Evolutionary conservation across 2,329 filamentous ascomycete genomes (phyloP), one percentile per base, ranked within the genome.

Genomic region (Botrytis sinoallii): DNA sequence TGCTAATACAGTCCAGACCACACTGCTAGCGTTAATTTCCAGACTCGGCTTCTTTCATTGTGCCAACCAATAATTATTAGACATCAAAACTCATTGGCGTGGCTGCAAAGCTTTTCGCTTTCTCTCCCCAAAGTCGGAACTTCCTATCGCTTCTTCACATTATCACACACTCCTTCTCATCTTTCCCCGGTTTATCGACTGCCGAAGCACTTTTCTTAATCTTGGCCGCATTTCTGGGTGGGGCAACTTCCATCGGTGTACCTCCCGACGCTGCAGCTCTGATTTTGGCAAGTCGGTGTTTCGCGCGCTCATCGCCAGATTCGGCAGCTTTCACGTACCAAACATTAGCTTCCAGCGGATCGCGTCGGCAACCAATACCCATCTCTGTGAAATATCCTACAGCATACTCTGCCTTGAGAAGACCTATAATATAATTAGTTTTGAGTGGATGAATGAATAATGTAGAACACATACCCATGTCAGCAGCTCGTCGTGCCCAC

Each of bases 271-370:
- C 92, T 18, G 96, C 95, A 14, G 93, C 92, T 75, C 92, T 89
- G 75, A 99, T 99, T 59, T 94, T 93, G 32, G 92, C 90, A 71
- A 99, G 86, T 40, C 96, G 89, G 79, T 96, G 92, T 82, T 92
- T 95, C 69, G 96, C 96, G 74, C 94, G 90, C 79, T 96, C 93
- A 79, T 98, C 95, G 65, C 95, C 96, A 68, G 93, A 89, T 77
- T 97, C 95, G 25, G 96, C 95, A 8, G 96, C 96, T 83, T 93
- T 93, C 78, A 99, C 95, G 81, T 99, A 99, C 95, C 95, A 98
- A 46, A 97, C 93, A 80, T 99, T 99, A 78, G 96, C 95, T 82
- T 98, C 95, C 61, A 99, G 88, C n/a, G 95, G 91, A 82, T 99
- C 96, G 67, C 94, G 91, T 55, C 94, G 92, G 82, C 94, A 98